These are phyloP conservation scores for Cyclotella cryptica DNA, from an alignment of 108 stramenopile species.

Conservation along the genomic window DNA sequence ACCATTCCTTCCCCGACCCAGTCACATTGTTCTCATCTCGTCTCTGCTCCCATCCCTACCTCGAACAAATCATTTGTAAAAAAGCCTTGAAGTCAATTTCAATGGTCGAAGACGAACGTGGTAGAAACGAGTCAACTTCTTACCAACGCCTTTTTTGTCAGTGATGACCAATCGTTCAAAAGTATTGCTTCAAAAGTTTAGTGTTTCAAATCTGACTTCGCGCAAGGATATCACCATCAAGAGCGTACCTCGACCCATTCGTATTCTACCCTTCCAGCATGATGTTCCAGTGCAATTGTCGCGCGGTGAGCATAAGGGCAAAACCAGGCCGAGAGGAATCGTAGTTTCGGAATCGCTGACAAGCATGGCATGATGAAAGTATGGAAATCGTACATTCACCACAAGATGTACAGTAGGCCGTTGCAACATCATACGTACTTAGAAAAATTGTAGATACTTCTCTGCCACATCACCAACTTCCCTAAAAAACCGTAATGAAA, in stretches of 20 bases:
- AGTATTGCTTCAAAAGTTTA: background rate
- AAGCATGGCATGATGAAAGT: too few species aligned
- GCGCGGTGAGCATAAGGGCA: slow-evolving; percentile 90
- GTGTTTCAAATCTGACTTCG: background rate
- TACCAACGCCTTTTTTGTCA: slow-evolving; percentile 20
- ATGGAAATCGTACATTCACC: too few species aligned
- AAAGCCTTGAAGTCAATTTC: background rate
- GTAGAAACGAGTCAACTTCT: background rate
- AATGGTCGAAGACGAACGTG: background rate
- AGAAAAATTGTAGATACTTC: too few species aligned
- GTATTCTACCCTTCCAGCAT: slow-evolving; percentile 70
- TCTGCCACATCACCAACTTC: too few species aligned
- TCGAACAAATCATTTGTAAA: background rate
- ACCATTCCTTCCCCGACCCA: slow-evolving; percentile 84
- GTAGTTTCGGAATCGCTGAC: slow-evolving; percentile 62
- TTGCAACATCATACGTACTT: too few species aligned
- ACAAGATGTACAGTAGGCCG: too few species aligned
- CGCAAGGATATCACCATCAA: background rate
- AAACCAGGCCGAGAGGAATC: slow-evolving; percentile 87
- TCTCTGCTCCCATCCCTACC: slow-evolving; percentile 80
- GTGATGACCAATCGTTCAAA: slow-evolving; percentile 1
- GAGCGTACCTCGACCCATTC: slow-evolving; percentile 80
- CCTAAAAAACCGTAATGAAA: too few species aligned
- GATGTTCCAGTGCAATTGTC: slow-evolving; percentile 87
- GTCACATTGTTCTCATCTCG: slow-evolving; percentile 74